Conservation (phyloP, 202 grass and related monocot species). For the Setaria italica region DNA sequence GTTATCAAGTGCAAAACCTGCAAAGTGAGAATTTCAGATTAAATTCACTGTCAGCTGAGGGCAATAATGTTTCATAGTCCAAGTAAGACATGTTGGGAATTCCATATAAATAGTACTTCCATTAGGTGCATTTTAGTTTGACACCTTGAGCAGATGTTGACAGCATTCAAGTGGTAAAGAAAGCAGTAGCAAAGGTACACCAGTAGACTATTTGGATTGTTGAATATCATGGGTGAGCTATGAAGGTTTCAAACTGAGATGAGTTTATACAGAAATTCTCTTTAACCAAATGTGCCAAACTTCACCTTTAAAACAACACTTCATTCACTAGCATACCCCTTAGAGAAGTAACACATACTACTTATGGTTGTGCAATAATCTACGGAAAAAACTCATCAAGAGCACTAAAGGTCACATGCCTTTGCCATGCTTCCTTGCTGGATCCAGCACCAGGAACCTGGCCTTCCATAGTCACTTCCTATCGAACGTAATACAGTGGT, state of each 20-base stretch:
- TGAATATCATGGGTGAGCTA: neutral
- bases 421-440: conserved; percentile 81
- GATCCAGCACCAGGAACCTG: conserved; percentile 92
- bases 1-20: conserved; percentile 91
- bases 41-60: neutral
- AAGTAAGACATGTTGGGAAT: conserved; percentile 35
- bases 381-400: conserved; percentile 14
- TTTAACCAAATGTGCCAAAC: conserved; percentile 20
- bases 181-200: neutral
- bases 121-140: neutral
- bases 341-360: conserved; percentile 8
- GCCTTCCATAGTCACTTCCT: conserved; percentile 78
- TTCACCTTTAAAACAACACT: neutral
- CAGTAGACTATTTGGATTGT: conserved; percentile 5
- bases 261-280: conserved; percentile 2
- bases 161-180: conserved; percentile 24
- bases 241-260: conserved; percentile 20
- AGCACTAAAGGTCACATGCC: conserved; percentile 51
- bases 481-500: conserved; percentile 86
- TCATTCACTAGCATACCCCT: neutral
- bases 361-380: neutral
- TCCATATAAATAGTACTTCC: conserved; percentile 26
- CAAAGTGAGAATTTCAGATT: conserved; percentile 7
- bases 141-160: neutral
- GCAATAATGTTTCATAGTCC: conserved; percentile 1